These are phyloP conservation scores for Wickerhamiella azymoides DNA, from an alignment of 805 yeast species.

Conservation along the genomic window DNA sequence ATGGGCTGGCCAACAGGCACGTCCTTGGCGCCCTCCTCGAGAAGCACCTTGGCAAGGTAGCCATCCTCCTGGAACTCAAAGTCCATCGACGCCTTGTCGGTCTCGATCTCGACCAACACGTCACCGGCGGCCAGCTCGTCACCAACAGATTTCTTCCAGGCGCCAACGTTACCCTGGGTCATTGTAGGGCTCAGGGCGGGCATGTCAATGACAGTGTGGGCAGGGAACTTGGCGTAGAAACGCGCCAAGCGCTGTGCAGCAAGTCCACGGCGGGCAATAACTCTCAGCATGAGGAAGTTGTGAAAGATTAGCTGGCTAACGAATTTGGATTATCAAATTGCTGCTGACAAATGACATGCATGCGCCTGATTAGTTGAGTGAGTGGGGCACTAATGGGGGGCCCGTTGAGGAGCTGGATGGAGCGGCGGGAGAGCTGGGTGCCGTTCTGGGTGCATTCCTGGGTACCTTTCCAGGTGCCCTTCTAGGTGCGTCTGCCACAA, in stretches of 20 bases:
- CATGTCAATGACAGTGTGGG: conserved; percentile 85
- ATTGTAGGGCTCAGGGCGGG: conserved; percentile 99
- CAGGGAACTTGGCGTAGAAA: conserved; percentile 36
- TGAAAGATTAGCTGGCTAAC: not conserved
- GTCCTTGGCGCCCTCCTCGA: conserved; percentile 68
- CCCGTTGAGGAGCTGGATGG: no score
- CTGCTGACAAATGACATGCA: conserved; percentile 5
- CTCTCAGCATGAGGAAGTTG: not conserved
- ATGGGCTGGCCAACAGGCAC: conserved; percentile 90
- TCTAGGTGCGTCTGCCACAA: no score
- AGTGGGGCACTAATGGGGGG: no score
- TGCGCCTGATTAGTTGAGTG: not conserved
- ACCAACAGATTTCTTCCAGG: conserved; percentile 84
- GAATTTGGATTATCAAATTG: conserved; percentile 7
- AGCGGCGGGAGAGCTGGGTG: no score
- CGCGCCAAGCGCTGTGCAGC: conserved; percentile 8
- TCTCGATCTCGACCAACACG: conserved; percentile 89
- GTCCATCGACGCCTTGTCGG: conserved; percentile 97
- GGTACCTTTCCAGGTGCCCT: no score
- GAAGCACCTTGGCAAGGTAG: conserved; percentile 57
- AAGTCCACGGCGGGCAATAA: conserved; percentile 7
- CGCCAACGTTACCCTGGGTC: conserved; percentile 87
- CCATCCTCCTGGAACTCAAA: conserved; percentile 98
- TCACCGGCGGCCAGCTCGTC: conserved; percentile 86
- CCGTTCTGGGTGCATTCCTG: no score